These are phyloP conservation scores for Solanum pennellii DNA, from an alignment of 257 asterid genomes.

Conservation along the genomic window DNA sequence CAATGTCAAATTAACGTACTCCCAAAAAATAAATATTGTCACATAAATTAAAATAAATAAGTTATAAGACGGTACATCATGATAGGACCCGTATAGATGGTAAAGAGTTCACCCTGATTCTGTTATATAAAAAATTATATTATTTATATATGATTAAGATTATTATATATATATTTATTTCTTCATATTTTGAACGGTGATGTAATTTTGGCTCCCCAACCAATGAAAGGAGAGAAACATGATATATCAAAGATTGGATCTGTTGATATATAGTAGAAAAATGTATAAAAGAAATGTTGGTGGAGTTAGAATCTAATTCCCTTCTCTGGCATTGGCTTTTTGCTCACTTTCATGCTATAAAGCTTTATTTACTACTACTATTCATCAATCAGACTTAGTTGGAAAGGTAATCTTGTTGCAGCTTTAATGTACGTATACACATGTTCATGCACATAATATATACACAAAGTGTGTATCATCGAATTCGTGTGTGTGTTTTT, in stretches of 20 bases:
- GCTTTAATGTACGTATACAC: constrained; percentile 3
- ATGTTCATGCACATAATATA: not conserved
- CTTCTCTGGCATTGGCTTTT: constrained; percentile 7
- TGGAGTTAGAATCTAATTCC: constrained; percentile 21
- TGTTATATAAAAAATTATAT: accelerated
- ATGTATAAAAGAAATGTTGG: not conserved
- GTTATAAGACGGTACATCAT: not conserved
- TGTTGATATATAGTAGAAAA: not conserved
- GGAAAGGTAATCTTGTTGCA: constrained; percentile 4
- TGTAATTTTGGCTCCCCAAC: not conserved
- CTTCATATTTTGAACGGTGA: not conserved
- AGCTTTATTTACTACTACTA: not conserved
- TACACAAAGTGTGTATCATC: not conserved
- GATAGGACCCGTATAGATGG: not conserved
- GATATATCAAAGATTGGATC: not conserved
- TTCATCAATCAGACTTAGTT: constrained; percentile 7
- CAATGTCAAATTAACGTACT: not conserved
- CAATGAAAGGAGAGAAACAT: not conserved
- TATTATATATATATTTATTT: not conserved
- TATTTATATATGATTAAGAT: not conserved
- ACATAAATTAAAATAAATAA: not conserved
- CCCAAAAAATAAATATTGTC: not conserved
- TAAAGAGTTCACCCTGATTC: not conserved
- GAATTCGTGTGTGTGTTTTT: not conserved
- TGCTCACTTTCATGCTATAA: constrained; percentile 16